Evolutionary conservation across 2,329 filamentous ascomycete species (phyloP), one percentile per base, ranked within the genome.

Genomic region (Clonostachys rhizophaga): DNA sequence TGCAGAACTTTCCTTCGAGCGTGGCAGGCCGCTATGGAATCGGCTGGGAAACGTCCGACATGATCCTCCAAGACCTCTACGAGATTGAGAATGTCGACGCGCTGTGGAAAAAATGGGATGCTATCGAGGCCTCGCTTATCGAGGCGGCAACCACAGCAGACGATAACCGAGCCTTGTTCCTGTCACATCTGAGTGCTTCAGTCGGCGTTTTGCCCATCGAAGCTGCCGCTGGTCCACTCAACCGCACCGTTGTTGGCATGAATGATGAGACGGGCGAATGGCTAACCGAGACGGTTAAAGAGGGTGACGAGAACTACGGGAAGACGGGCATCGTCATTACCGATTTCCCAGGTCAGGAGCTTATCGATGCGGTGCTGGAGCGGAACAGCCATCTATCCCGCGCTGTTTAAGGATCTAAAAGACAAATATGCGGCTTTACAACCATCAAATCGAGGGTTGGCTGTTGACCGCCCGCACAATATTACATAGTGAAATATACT

Each of bases 181-280:
- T 77, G 13, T 64, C 71, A n/a, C 74, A 77, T 54, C 52, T 74
- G 17, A 75, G 71, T 16, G 74, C 74, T 13, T 70, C 68, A 16
- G 65, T 75, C 5, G 72, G 71, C 36, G 71, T 77, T 9, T 50
- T 72, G 49, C 74, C 74, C 40, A 73, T 77, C 44, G 70, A 74
- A 53, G 74, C 72, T 2, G 74, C 74, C 11, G 73, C 74, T 0
- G 74, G 74, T 0, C 66, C 71, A 14, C 53, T 56, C 44, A 69
- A 74, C 52, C 58, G 61, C 37, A 63, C 62, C 14, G 60, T 74
- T 5, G 54, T 55, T n/a, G 74, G 74, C 30, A 74, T 76, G 63
- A 77, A 77, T 47, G 72, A 76, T 52, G 66, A 68, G 60, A 74
- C 72, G 34, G 72, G 72, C 34, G 57, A 60, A 51, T 76, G 69